phyloP scores from a whole-genome alignment of 805 yeast genomes.

The Monosporozyma siamensis region DNA sequence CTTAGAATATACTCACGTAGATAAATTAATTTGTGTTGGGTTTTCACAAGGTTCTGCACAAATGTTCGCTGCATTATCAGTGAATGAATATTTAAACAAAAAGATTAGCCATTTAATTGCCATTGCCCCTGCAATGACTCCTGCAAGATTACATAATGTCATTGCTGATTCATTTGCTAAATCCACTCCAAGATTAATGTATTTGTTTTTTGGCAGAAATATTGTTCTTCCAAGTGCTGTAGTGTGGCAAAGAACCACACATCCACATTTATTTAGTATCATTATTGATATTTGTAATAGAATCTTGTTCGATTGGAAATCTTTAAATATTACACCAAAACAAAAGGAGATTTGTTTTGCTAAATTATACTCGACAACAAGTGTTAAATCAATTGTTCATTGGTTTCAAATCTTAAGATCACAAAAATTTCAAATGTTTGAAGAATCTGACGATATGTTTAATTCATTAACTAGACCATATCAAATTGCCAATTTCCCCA shows the following conservation, averaged over 20 bases:
- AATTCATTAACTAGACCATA: slow-evolving; percentile 31
- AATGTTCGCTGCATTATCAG: slow-evolving; percentile 71
- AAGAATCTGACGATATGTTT: slow-evolving; percentile 43
- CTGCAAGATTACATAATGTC: slow-evolving; percentile 70
- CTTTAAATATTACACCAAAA: slow-evolving; percentile 54
- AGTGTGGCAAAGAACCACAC: slow-evolving; percentile 56
- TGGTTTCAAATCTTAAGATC: slow-evolving; percentile 87
- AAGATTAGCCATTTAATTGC: slow-evolving; percentile 59
- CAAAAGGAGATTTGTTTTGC: slow-evolving; percentile 78
- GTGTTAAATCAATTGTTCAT: slow-evolving; percentile 89
- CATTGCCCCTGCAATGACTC: slow-evolving; percentile 90
- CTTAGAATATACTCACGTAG: slow-evolving; percentile 39
- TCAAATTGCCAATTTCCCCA: slow-evolving; percentile 40
- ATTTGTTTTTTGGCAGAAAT: slow-evolving; percentile 60
- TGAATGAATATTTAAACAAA: slow-evolving; percentile 52
- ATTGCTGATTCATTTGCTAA: slow-evolving; percentile 66
- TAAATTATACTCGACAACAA: slow-evolving; percentile 83
- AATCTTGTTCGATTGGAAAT: slow-evolving; percentile 71
- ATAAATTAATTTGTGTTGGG: slow-evolving; percentile 61
- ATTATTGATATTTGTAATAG: slow-evolving; percentile 63
- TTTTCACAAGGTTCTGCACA: slow-evolving; percentile 94
- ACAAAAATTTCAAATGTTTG: slow-evolving; percentile 80
- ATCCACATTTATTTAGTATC: slow-evolving; percentile 24
- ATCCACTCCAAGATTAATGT: slow-evolving; percentile 67
- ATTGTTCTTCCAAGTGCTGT: slow-evolving; percentile 67